phyloP scores from a whole-genome alignment of 192 early-diverging fungal species.

The Coemansia reversa region DNA sequence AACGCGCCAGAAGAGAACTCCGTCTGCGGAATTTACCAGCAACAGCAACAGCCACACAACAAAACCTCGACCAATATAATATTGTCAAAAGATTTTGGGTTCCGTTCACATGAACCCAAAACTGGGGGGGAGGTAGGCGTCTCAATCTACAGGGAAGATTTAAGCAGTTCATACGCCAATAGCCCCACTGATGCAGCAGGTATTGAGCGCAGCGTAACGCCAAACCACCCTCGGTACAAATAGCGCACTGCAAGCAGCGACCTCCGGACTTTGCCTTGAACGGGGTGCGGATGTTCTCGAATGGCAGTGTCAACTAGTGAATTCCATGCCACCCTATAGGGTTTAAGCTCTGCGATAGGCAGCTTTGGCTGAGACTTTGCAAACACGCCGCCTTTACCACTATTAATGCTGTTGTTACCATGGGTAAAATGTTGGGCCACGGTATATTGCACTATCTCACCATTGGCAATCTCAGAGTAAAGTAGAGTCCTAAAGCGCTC shows the following conservation, averaged over 20 bases:
- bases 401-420: neutral
- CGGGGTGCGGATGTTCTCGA: constrained; percentile 35
- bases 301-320: constrained; percentile 32
- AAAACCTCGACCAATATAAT: neutral
- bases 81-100: neutral
- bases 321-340: constrained; percentile 40
- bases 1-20: neutral
- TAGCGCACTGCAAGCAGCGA: constrained; percentile 24
- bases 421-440: constrained; percentile 31
- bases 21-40: neutral
- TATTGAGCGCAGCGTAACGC: constrained; percentile 47
- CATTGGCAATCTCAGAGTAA: constrained; percentile 61
- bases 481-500: constrained; percentile 67
- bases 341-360: constrained; percentile 10
- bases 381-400: neutral
- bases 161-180: constrained; percentile 43
- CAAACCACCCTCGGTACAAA: constrained; percentile 49
- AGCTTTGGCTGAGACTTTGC: neutral
- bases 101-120: neutral
- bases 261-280: constrained; percentile 14
- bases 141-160: constrained; percentile 11
- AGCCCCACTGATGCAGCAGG: constrained; percentile 45
- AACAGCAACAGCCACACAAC: neutral
- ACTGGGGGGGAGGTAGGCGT: neutral
- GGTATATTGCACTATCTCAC: constrained; percentile 34